A percentile compares a stretch with the other conserved stretches of the same genome.
phyloP scores from a whole-genome alignment of 2,329 filamentous ascomycete species.

The Celoporthe dispersa region DNA sequence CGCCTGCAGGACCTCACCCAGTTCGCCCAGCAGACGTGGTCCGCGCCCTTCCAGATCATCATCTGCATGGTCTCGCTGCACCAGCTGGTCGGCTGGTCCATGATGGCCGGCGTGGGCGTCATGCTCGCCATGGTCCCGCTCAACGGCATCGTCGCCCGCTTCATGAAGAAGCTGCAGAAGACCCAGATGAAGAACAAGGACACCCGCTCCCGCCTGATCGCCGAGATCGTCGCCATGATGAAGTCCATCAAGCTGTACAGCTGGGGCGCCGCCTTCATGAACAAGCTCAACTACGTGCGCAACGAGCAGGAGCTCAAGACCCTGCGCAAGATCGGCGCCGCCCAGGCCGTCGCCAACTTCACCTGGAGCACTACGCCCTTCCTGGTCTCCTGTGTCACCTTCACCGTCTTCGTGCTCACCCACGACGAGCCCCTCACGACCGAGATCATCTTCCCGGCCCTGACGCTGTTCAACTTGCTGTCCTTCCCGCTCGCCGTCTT shows the following conservation, averaged over 20 bases:
- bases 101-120: slow-evolving; percentile 91
- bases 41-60: slow-evolving; percentile 92
- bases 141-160: slow-evolving; percentile 86
- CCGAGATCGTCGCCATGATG: slow-evolving; percentile 99
- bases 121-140: slow-evolving; percentile 98
- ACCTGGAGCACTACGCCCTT: slow-evolving; percentile 98
- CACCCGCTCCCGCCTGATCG: slow-evolving; percentile 87
- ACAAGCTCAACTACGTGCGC: slow-evolving; percentile 92
- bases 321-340: slow-evolving; percentile 91
- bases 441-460: slow-evolving; percentile 92
- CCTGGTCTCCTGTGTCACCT: slow-evolving; percentile 95
- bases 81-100: slow-evolving; percentile 90
- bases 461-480: slow-evolving; percentile 93
- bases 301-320: slow-evolving; percentile 97
- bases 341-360: slow-evolving; percentile 93
- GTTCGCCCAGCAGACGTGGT: slow-evolving; percentile 95
- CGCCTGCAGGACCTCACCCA: slow-evolving; percentile 93
- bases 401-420: slow-evolving; percentile 90
- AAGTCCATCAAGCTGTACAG: slow-evolving; percentile 99
- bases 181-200: slow-evolving; percentile 99
- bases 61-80: slow-evolving; percentile 97
- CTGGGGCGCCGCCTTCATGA: slow-evolving; percentile 97
- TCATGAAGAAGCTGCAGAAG: slow-evolving; percentile 96
- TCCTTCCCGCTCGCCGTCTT: slow-evolving; percentile 93
- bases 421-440: slow-evolving; percentile 82